Evolutionary conservation across 1,284 basidiomycete species (phyloP), one percentile per base, ranked within the genome.

Genomic region (Xerocomus minutiporus): DNA sequence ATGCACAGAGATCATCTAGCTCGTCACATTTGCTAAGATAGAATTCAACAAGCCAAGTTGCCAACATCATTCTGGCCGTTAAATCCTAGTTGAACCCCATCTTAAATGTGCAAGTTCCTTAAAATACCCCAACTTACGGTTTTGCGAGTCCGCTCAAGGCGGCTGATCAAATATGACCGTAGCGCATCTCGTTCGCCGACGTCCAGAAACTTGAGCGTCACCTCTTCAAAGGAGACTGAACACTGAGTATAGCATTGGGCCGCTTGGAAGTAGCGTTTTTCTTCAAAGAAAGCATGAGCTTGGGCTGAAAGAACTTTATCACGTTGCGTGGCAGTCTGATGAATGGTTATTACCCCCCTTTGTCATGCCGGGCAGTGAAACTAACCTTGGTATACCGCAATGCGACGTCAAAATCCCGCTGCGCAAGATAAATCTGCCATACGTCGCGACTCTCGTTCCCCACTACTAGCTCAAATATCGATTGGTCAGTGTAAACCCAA

Each of bases 1-100:
- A 86, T 1, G 85, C 88, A 42, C 88, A 80, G 15, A 91, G 74
- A 64, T 99, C 97, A 66, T 99, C 97, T 46, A 98, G 77, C 59
- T 96, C 91, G 64, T 97, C 96, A 69, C 93, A 93, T 74, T 97
- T 98, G 72, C 88, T 90, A 23, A 99, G 82, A 67, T 95, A 98
- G 59, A 99, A 94, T 70, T 99, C 97, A 29, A 97, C 87, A 7
- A 99, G 85, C 97, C 97, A 99, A 0, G 95, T 98, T 1, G 97
- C 94, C 8, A 99, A 77, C 88, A 99, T 96, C 87, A 96, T 94
- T 32, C 97, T 81, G 69, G 97, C 94, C 0, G 92, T 93, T 44
- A 91, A 62, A 61, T 97, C 93, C 92, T 95, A 57, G 17, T 51
- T 50, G 43, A 51, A 26, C 13, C 25, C 23, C 43, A 4, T 55